phyloP scores from a whole-genome alignment of 75 land plant genomes.

The Sequoia sempervirens region DNA sequence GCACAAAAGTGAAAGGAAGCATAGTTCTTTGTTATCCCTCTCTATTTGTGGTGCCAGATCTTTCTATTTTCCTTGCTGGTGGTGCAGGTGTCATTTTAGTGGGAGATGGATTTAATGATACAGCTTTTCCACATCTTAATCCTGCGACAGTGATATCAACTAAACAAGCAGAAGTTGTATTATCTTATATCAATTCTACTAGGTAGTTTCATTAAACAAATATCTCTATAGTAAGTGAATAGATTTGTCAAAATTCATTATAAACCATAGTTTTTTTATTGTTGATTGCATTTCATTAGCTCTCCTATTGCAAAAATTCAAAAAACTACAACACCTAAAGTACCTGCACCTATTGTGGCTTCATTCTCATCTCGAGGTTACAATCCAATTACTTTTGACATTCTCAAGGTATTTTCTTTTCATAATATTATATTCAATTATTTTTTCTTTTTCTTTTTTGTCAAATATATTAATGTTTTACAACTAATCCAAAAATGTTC shows the following conservation, averaged over 20 bases:
- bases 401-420: background rate
- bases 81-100: slow-evolving; percentile 19
- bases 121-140: background rate
- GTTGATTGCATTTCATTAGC: too few relatives aligned
- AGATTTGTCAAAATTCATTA: too few relatives aligned
- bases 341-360: slow-evolving; percentile 26
- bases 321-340: slow-evolving; percentile 13
- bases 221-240: too few relatives aligned
- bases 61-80: slow-evolving; percentile 13
- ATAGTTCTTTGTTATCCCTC: slow-evolving; percentile 19
- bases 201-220: slow-evolving; percentile 5
- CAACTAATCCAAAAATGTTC: too few relatives aligned
- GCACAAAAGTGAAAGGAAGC: slow-evolving; percentile 22
- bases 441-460: too few relatives aligned
- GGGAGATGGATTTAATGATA: background rate
- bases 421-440: too few relatives aligned
- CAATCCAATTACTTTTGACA: slow-evolving; percentile 15
- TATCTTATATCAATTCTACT: slow-evolving; percentile 24
- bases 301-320: too few relatives aligned
- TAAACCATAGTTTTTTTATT: too few relatives aligned
- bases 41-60: background rate
- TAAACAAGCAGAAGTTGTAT: background rate
- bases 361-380: slow-evolving; percentile 30
- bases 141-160: slow-evolving; percentile 10
- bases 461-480: too few relatives aligned